Percentiles rank a stretch among this genome's conserved stretches.
Conservation (phyloP, 2,329 filamentous ascomycete genomes). For the Rutstroemia sp. region DNA sequence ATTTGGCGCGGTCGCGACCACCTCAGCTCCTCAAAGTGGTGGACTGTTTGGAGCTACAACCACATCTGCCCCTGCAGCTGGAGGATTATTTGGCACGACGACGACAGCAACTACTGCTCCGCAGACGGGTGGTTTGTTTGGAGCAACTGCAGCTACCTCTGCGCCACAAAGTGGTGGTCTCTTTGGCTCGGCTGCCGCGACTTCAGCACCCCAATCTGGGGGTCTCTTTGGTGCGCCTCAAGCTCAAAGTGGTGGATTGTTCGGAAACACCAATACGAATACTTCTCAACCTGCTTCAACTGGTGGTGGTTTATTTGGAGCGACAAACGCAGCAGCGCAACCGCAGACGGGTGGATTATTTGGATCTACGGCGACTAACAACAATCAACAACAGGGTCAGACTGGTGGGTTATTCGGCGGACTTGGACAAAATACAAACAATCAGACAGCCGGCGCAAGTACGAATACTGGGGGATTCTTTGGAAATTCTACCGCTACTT, state of each 20-base stretch:
- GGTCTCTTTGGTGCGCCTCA: constrained; percentile 4
- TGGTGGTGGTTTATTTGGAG: constrained; percentile 28
- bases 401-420: constrained; percentile 28
- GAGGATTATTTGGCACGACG: constrained; percentile 20
- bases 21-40: constrained; percentile 20
- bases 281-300: constrained; percentile 14
- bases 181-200: constrained; percentile 13
- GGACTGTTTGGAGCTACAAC: constrained; percentile 29
- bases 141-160: constrained; percentile 14
- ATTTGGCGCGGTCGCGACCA: constrained; percentile 26
- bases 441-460: constrained; percentile 16
- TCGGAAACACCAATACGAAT: constrained; percentile 21
- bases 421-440: constrained; percentile 14
- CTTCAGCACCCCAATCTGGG: too few species aligned
- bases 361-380: constrained; percentile 15
- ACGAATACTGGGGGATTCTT: constrained; percentile 26
- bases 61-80: constrained; percentile 19
- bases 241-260: constrained; percentile 23
- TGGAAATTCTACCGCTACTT: constrained; percentile 18
- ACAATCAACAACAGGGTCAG: constrained; percentile 13
- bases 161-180: constrained; percentile 16
- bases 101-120: constrained; percentile 13
- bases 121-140: constrained; percentile 26
- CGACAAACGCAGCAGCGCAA: constrained; percentile 13
- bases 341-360: constrained; percentile 27